Percentiles rank a stretch among this genome's conserved stretches.
Conservation (phyloP, 148 eudicot genomes). For the Beta vulgaris region DNA sequence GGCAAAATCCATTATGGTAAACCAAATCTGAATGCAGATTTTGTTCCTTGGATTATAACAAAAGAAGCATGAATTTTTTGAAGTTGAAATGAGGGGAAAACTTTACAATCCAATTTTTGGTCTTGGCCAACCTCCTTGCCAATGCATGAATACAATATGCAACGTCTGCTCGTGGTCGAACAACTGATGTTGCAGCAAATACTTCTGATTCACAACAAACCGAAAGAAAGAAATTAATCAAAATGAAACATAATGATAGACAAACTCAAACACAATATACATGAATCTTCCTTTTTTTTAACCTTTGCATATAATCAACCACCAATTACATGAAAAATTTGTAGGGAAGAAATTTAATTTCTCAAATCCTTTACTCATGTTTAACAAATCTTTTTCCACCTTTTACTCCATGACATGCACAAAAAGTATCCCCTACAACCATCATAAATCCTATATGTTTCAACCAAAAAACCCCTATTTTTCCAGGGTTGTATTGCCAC, state of each 20-base stretch:
- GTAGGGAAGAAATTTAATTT: background rate
- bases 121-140: conserved; percentile 79
- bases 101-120: conserved; percentile 91
- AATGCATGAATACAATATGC: conserved; percentile 96
- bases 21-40: background rate
- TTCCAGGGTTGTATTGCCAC: too few species aligned
- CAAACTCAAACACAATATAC: background rate
- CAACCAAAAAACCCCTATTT: too few species aligned
- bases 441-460: too few species aligned
- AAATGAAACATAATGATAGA: conserved; percentile 2
- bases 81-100: conserved; percentile 13
- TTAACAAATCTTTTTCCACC: too few species aligned
- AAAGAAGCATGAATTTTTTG: background rate
- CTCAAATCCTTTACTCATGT: background rate
- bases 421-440: too few species aligned
- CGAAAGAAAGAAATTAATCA: conserved; percentile 11
- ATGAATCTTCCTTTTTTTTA: conserved; percentile 4
- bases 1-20: background rate
- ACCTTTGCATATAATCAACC: conserved; percentile 14
- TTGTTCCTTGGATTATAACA: background rate
- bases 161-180: conserved; percentile 82
- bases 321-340: background rate
- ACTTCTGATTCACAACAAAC: conserved; percentile 44
- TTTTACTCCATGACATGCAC: too few species aligned
- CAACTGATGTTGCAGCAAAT: conserved; percentile 68